phyloP scores from a whole-genome alignment of 805 yeast genomes.

The Kazachstania bromeliacearum region DNA sequence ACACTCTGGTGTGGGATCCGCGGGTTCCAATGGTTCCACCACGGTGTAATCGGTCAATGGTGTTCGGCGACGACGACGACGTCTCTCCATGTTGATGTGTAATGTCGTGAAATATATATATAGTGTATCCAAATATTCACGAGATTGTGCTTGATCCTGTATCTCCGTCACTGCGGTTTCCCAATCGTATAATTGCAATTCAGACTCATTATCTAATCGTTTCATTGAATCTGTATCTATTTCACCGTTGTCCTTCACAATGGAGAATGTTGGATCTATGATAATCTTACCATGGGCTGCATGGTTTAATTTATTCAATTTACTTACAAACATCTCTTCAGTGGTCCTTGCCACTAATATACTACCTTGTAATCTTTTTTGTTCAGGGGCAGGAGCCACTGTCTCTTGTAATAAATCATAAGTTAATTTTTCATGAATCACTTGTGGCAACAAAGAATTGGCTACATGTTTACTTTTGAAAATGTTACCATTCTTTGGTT shows the following conservation, averaged over 20 bases:
- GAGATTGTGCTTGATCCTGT: constrained; percentile 12
- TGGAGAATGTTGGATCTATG: not conserved
- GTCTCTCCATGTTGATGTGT: not conserved
- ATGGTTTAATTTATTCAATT: not conserved
- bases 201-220: constrained; percentile 19
- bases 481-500: constrained; percentile 16
- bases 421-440: constrained; percentile 1
- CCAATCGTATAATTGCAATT: constrained; percentile 18
- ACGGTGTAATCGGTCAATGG: too few species aligned
- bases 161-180: constrained; percentile 14
- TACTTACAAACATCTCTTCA: not conserved
- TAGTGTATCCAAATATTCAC: constrained; percentile 10
- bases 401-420: too few species aligned
- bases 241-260: not conserved
- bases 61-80: not conserved
- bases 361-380: constrained; percentile 6
- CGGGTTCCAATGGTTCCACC: not conserved
- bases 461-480: not conserved
- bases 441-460: constrained; percentile 5
- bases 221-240: not conserved
- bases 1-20: constrained; percentile 2
- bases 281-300: not conserved
- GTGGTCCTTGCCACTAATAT: not conserved
- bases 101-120: constrained; percentile 7
- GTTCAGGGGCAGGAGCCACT: too few species aligned